Evolutionary conservation across 129 eudicot genomes (phyloP).

Genomic region (Erigeron canadensis): DNA sequence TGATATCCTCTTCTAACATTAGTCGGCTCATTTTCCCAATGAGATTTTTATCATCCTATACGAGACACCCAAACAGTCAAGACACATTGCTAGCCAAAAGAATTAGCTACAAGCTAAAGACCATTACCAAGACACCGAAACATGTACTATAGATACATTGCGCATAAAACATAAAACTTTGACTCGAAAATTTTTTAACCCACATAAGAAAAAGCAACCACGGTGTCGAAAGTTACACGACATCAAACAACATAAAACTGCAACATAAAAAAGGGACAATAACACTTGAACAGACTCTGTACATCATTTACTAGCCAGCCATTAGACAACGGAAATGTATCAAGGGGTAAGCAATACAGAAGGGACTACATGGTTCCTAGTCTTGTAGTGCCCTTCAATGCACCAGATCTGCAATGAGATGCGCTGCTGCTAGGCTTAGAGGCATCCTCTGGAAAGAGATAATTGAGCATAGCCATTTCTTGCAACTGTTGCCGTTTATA

Average conservation of each 20-base stretch:
- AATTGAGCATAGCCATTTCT: slow-evolving; percentile 66
- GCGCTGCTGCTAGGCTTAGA: slow-evolving; percentile 62
- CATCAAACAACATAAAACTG: slow-evolving; percentile 8
- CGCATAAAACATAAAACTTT: slow-evolving; percentile 8
- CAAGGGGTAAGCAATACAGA: neutral
- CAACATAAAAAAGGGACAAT: neutral
- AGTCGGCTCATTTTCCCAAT: too few species aligned
- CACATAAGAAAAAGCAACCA: slow-evolving; percentile 4
- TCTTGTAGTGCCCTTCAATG: slow-evolving; percentile 63
- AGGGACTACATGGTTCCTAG: slow-evolving; percentile 18
- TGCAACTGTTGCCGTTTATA: slow-evolving; percentile 59
- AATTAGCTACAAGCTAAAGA: neutral
- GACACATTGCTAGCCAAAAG: neutral
- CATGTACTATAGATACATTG: neutral
- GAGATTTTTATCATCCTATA: too few species aligned
- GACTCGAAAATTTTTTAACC: neutral
- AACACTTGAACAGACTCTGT: neutral
- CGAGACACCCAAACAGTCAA: neutral
- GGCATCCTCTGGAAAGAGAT: slow-evolving; percentile 51
- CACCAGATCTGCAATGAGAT: slow-evolving; percentile 54
- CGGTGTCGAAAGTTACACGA: slow-evolving; percentile 6
- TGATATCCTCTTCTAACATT: too few species aligned
- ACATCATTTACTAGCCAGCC: neutral
- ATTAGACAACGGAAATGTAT: neutral
- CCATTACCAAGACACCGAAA: neutral